phyloP scores from a whole-genome alignment of 768 basidiomycete species.

The Kwoniella sp. region DNA sequence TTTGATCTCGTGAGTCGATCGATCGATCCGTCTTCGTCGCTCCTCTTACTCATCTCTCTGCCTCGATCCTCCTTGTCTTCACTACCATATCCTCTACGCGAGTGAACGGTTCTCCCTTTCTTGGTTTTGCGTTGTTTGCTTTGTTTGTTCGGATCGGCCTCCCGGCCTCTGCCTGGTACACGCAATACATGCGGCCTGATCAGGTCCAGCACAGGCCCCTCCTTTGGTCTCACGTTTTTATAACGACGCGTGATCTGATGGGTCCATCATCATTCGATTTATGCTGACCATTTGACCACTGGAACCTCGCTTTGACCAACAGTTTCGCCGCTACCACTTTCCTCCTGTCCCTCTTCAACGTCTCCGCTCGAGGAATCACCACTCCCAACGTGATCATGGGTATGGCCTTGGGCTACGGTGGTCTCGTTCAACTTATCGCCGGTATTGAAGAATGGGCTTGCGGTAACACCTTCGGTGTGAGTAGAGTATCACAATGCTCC shows the following conservation, averaged over 20 bases:
- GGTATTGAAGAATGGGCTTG: slow-evolving; percentile 66
- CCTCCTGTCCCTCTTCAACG: slow-evolving; percentile 54
- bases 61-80: too few relatives aligned
- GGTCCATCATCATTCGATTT: background rate
- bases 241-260: background rate
- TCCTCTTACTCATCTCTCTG: background rate
- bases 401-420: slow-evolving; percentile 83
- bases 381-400: slow-evolving; percentile 59
- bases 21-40: background rate
- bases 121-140: slow-evolving; percentile 1
- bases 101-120: too few relatives aligned
- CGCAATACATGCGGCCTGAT: too few relatives aligned
- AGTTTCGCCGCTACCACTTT: slow-evolving; percentile 56
- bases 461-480: slow-evolving; percentile 57
- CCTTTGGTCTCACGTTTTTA: background rate
- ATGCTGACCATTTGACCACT: background rate
- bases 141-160: too few relatives aligned
- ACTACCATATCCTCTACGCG: background rate
- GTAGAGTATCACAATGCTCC: background rate
- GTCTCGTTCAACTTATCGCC: slow-evolving; percentile 79
- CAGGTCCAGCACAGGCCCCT: background rate
- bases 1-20: slow-evolving; percentile 32
- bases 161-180: too few relatives aligned
- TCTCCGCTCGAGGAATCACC: slow-evolving; percentile 39
- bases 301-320: background rate